Evolutionary conservation across 192 early-diverging fungal species (phyloP), one percentile per base, ranked within the genome.

Genomic region (Linnemannia hyalina): DNA sequence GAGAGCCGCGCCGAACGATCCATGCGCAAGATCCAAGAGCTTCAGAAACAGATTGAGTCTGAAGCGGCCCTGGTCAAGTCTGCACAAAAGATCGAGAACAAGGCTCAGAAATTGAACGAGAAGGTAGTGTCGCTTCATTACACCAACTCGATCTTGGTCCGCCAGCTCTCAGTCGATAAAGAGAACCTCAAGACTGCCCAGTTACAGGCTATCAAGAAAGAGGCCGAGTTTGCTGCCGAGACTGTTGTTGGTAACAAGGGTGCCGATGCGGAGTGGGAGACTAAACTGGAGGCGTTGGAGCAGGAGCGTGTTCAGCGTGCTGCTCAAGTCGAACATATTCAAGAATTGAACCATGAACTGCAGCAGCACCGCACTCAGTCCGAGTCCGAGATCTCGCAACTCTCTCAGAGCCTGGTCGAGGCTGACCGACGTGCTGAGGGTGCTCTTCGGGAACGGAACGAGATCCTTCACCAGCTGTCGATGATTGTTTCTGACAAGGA

Each of bases 71-170:
- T 79, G 10, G 72, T 70, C 60, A 75, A 82, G 63, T 46, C 54
- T n/a, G 75, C 78, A 36, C 57, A 75, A 68, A 74, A 83, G 57
- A 35, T 76, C 40, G 77, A 88, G 35, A 46, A 52, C 36, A 71
- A 49, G 22, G 75, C 78, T 23, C 74, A 77, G 65, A 57, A 18
- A 38, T 7, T 72, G 8, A 44, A 65, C 9, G 75, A 57, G 72
- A 89, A 88, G 72, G 68, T 88, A 29, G 88, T 87, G 76, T 88
- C 88, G 18, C 84, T 89, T 70, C 71, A 69, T 15, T 89, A 79
- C 68, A 89, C 85, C 75, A 89, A 89, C 77, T 68, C 77, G 41
- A 52, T 89, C 5, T 57, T 89, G 49, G 71, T 88, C 36, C 75
- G 80, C 36, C 88, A 87, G 47, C 65, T 89, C 44, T 46, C 73